Evolutionary conservation across 129 eudicot species (phyloP), one percentile per base, ranked within the genome.

Genomic region (carrot (Daucus carota)): DNA sequence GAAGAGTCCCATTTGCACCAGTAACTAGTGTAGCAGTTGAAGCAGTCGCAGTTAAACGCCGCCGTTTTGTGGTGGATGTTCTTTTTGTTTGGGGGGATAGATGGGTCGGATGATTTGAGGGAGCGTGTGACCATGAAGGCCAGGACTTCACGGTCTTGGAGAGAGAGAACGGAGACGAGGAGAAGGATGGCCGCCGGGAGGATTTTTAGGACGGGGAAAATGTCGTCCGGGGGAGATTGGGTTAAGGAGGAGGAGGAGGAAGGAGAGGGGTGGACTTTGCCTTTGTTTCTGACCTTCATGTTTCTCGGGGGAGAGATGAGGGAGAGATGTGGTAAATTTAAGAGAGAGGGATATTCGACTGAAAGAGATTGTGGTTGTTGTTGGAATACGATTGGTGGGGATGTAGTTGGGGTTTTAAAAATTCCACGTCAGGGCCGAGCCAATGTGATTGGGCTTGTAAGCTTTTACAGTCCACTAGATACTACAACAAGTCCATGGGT

Each of bases 1-100:
- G 93, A 87, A 26, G 92, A 84, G 60, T 90, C 93, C 96, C 98
- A 90, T 70, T 82, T 74, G 74, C 70, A 74, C 98, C 98, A 92
- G 72, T 79, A 92, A 38, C 84, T 84, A 1, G 86, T 86, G 42
- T 90, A 92, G 31, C 98, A 92, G 38, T 80, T 79, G 57, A 92
- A 92, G 63, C 98, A 92, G 17, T 85, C 90, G 42, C 93, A 89
- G 24, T 86, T 87, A 71, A 92, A 90, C 17, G 75, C 20, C 14
- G 91, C 87, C 1, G 89, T 47, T 22, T 84, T 87, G 36, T 91
- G 63, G 1, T 54, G 63, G 10, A 31, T 8, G 11, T 88, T 76
- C 5, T 80, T 73, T 1, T 75, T 78, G 11, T 57, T 47, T 26
- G 68, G 34, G 42, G 38, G 47, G 70, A 76, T 52, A 15, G 86